Base-by-base conservation (phyloP, 352 stramenopile species). In the Phytophthora hibernalis region DNA sequence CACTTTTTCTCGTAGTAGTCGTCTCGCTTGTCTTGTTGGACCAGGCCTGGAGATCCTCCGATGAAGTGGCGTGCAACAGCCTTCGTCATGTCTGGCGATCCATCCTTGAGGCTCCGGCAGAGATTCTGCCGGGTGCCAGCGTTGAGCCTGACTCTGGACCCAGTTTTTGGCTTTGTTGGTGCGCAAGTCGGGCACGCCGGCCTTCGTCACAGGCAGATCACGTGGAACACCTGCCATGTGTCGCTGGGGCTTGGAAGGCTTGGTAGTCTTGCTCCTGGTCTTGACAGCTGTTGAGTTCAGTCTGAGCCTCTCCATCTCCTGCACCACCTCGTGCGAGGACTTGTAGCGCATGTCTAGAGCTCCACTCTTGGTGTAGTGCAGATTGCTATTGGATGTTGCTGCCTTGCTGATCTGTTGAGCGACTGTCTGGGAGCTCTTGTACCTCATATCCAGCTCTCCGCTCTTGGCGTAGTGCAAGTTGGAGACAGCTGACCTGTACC, bases 281-380 rank as follows among this genome's bases (percentile, higher is more conserved):
- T 37, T 37, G 31, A 3, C 12, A 11, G 7, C 31, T 4, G 35
- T 20, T 12, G 35, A 16, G n/a, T 70, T 55, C 1, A 77, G 16
- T 7, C 9, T 35, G 13, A 77, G 40, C 4, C 67, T 48, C 31
- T 68, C 59, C 64, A 77, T 74, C 33, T 49, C 55, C 18, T 65
- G 31, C 3, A 59, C 65, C 13, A 74, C 49, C 12, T 74, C 58
- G 5, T 18, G 54, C 6, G 69, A 76, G 1, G 62, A 62, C 43
- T 68, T 72, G 55, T 72, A 76, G 31, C 62, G 61, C 68, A 76
- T 76, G 37, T 76, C 68, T 1, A 74, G 50, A 4, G 50, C 22
- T 1, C 66, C 66, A 38, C 21, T 60, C 49, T 74, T 74, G 16
- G 57, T 74, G 48, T 58, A 61, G 49, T 74, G 66, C 10, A 70